phyloP scores from a whole-genome alignment of 257 asterid genomes.

The Verbascum thapsus region DNA sequence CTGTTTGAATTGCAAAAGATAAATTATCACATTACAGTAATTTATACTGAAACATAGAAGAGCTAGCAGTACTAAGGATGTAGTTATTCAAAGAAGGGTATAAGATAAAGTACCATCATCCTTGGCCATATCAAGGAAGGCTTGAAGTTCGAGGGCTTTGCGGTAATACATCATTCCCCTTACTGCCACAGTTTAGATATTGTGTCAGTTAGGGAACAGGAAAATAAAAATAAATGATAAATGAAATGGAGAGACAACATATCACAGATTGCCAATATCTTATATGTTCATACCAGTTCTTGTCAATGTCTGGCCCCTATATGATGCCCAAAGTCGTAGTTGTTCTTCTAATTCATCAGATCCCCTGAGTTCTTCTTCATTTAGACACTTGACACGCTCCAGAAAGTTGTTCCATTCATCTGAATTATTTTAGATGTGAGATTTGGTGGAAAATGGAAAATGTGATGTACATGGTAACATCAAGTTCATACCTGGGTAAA shows the following conservation, averaged over 20 bases:
- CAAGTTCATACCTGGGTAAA: constrained; percentile 77
- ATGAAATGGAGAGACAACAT: not conserved
- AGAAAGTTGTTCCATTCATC: constrained; percentile 94
- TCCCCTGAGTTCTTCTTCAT: constrained; percentile 69
- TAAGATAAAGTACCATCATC: constrained; percentile 64
- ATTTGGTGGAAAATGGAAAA: constrained; percentile 26
- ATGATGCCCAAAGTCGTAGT: constrained; percentile 92
- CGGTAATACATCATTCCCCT: constrained; percentile 98
- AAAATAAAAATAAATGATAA: not conserved
- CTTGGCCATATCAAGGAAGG: constrained; percentile 94
- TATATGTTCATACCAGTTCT: constrained; percentile 57
- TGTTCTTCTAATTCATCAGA: constrained; percentile 79
- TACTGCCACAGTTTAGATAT: constrained; percentile 46
- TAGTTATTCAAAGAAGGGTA: constrained; percentile 11
- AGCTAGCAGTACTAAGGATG: constrained; percentile 2
- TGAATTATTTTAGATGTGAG: constrained; percentile 35
- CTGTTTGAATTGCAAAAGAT: constrained; percentile 41
- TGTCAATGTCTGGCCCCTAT: constrained; percentile 89
- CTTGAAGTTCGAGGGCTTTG: constrained; percentile 88
- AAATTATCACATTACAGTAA: not conserved
- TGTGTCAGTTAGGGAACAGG: not conserved
- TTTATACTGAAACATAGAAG: constrained; percentile 4
- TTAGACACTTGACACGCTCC: constrained; percentile 66
- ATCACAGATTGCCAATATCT: constrained; percentile 46
- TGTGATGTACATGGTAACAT: constrained; percentile 41